Evolutionary conservation across 371 early-diverging fungal genomes (phyloP).

Genomic region (Apophysomyces sp.): DNA sequence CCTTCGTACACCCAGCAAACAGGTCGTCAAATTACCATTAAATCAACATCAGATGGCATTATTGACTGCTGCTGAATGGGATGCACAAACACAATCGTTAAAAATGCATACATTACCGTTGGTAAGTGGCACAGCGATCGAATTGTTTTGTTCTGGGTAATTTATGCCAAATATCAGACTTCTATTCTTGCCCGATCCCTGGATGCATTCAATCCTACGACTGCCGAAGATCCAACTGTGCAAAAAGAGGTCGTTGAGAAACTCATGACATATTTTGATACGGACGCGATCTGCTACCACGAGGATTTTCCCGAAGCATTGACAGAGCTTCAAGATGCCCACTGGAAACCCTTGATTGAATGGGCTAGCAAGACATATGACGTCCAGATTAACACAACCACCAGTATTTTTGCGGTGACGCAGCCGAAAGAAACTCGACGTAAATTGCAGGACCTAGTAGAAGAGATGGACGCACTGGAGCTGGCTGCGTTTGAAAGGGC

Average conservation of each 20-base stretch:
- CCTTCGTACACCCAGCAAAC: slow-evolving; percentile 84
- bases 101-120: slow-evolving; percentile 88
- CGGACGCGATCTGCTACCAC: slow-evolving; percentile 88
- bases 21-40: slow-evolving; percentile 59
- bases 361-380: slow-evolving; percentile 71
- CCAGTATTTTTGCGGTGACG: slow-evolving; percentile 64
- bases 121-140: too few species aligned
- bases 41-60: slow-evolving; percentile 67
- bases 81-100: slow-evolving; percentile 73
- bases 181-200: slow-evolving; percentile 83
- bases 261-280: slow-evolving; percentile 79
- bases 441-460: slow-evolving; percentile 54
- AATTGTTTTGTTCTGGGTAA: too few species aligned
- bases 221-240: slow-evolving; percentile 29
- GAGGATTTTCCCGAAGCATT: slow-evolving; percentile 77
- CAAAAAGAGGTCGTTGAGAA: slow-evolving; percentile 73
- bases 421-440: slow-evolving; percentile 66
- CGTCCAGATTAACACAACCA: slow-evolving; percentile 73
- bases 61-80: slow-evolving; percentile 93
- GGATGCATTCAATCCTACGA: slow-evolving; percentile 63
- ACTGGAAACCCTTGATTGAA: slow-evolving; percentile 83
- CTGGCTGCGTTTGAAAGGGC: slow-evolving; percentile 91
- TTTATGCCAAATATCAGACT: slow-evolving; percentile 50
- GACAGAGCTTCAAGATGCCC: slow-evolving; percentile 73
- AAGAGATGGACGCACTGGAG: slow-evolving; percentile 62